phyloP scores from a whole-genome alignment of 1,284 basidiomycete genomes.

The Trichosporon faecale region DNA sequence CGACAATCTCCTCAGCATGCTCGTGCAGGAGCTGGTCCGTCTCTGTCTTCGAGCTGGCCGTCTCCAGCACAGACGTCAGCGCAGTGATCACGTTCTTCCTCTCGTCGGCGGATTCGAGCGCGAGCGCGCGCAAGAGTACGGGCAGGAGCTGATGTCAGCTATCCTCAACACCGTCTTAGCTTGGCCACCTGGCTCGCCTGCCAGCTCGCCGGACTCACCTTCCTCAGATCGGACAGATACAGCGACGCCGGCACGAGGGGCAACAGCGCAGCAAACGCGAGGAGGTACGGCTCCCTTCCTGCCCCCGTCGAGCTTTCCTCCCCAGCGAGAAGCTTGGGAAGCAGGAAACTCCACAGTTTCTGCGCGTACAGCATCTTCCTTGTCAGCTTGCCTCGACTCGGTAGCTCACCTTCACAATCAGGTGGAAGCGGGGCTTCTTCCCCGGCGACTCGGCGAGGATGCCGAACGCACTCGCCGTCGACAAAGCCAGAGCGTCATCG shows the following conservation, averaged over 20 bases:
- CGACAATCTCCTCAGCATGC: conserved; percentile 67
- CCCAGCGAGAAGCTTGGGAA: conserved; percentile 72
- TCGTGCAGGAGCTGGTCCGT: conserved; percentile 59
- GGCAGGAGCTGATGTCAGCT: conserved; percentile 68
- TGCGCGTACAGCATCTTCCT: conserved; percentile 72
- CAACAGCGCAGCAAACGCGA: conserved; percentile 79
- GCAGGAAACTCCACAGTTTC: conserved; percentile 69
- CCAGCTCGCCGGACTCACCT: no score
- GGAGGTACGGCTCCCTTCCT: conserved; percentile 64
- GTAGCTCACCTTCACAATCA: conserved; percentile 64
- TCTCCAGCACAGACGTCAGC: conserved; percentile 67
- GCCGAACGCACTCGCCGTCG: conserved; percentile 69
- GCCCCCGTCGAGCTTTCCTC: conserved; percentile 44
- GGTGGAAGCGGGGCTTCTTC: conserved; percentile 63
- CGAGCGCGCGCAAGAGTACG: conserved; percentile 77
- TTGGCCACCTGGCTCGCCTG: no score
- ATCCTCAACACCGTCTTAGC: no score
- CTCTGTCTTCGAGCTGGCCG: conserved; percentile 54
- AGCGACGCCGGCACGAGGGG: conserved; percentile 73
- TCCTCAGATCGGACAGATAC: conserved; percentile 64
- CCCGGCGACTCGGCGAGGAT: conserved; percentile 57
- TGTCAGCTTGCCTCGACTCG: conserved; percentile 19
- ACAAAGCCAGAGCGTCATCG: conserved; percentile 38
- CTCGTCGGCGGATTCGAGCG: conserved; percentile 68
- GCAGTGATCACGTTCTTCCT: conserved; percentile 77